Base-by-base conservation (phyloP, 768 basidiomycete species). In the Lactarius quietus region DNA sequence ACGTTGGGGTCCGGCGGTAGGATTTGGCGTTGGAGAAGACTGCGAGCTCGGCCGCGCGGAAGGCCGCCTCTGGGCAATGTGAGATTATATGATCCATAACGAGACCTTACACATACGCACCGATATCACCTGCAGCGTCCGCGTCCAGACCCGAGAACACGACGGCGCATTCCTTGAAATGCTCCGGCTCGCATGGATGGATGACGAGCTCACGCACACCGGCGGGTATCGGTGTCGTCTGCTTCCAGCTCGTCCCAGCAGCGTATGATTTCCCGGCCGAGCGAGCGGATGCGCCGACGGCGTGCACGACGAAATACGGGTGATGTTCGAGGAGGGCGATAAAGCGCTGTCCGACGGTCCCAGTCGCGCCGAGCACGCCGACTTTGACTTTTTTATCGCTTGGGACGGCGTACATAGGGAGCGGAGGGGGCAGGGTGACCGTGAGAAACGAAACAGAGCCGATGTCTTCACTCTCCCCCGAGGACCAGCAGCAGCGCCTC, bases 11-110 rank as follows among this genome's bases (percentile, higher is more conserved):
- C 96, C 95, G 82, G 56, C 97, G 85, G 77, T 88, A 93, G 76
- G 95, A 97, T 78, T 96, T 97, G n/a, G 96, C 87, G 69, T 99
- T 98, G 26, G 94, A 96, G 77, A 98, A 99, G 14, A 99, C 89
- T 62, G 90, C 86, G 28, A 96, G 84, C 72, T 98, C 90, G 26
- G 96, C 93, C 18, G 82, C 74, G 69, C 95, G 83, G 77, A 98
- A 96, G 0, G 90, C 88, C 31, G 81, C 78, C 81, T 99, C 96
- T 97, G n/a, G 48, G 48, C n/a, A 4, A 4, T 8, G 33, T 33
- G 8, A 33, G 8, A 20, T 59, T 53, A 14, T 28, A 31, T 54
- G 57, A 54, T 41, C 18, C 15, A 36, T 57, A 68, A 58, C 23
- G 57, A 60, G 53, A 54, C 36, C n/a, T n/a, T 54, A 26, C 28